These are phyloP conservation scores for Incumbomyces lentus DNA, from an alignment of 2,329 filamentous ascomycete species.

Conservation along the genomic window DNA sequence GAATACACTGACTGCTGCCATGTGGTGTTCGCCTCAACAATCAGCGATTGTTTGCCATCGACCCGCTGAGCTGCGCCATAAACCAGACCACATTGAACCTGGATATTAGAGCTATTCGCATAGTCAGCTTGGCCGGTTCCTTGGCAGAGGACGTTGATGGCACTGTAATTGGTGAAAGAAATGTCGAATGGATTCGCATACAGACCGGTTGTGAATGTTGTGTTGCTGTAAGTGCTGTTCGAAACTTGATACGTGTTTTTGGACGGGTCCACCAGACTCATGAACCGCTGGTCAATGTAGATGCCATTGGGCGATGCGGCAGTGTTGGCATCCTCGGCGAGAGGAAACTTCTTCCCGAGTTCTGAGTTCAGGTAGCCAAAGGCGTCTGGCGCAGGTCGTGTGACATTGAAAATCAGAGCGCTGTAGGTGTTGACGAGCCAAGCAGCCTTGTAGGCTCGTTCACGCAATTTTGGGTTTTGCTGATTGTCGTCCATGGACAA, in stretches of 20 bases:
- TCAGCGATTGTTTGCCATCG: slow-evolving; percentile 26
- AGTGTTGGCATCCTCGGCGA: not conserved
- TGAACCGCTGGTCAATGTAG: not conserved
- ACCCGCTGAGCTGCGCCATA: slow-evolving; percentile 30
- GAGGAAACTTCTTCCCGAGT: not conserved
- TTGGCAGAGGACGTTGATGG: slow-evolving; percentile 23
- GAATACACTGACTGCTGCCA: slow-evolving; percentile 37
- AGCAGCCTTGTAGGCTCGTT: slow-evolving; percentile 35
- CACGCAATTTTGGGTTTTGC: slow-evolving; percentile 28
- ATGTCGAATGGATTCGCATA: slow-evolving; percentile 27
- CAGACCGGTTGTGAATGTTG: not conserved
- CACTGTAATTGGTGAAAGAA: slow-evolving; percentile 19
- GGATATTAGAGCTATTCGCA: slow-evolving; percentile 36
- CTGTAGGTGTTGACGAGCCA: slow-evolving; percentile 31
- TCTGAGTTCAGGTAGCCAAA: slow-evolving; percentile 4
- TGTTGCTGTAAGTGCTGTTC: not conserved
- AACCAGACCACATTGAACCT: slow-evolving; percentile 32
- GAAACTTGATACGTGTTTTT: not conserved
- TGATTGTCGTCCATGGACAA: slow-evolving; percentile 23
- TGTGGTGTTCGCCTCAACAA: slow-evolving; percentile 31
- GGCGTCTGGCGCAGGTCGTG: slow-evolving; percentile 16
- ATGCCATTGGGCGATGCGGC: not conserved
- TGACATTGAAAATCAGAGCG: slow-evolving; percentile 26
- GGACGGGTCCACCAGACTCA: not conserved
- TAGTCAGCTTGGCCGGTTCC: slow-evolving; percentile 24